Conservation (phyloP, 805 yeast genomes). For the Sugiyamaella lignohabitans region DNA sequence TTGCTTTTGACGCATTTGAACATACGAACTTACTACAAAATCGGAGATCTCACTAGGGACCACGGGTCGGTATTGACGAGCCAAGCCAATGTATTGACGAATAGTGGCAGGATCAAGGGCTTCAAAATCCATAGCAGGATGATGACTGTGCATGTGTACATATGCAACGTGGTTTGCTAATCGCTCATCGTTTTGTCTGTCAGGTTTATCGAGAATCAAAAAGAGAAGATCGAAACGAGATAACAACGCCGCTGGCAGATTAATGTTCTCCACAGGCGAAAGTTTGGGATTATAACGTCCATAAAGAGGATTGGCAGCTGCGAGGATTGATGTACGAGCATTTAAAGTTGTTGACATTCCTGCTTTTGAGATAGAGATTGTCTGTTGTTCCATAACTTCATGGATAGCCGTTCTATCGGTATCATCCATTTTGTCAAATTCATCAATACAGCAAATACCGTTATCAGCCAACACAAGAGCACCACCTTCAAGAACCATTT, state of each 20-base stretch:
- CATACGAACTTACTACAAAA: conserved; percentile 77
- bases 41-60: conserved; percentile 80
- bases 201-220: conserved; percentile 78
- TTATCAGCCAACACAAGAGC: conserved; percentile 95
- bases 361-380: conserved; percentile 94
- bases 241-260: conserved; percentile 90
- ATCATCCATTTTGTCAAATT: conserved; percentile 98
- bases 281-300: conserved; percentile 88
- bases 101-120: conserved; percentile 75
- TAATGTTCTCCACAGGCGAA: conserved; percentile 92
- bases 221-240: conserved; percentile 92
- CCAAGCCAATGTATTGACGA: conserved; percentile 81
- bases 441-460: conserved; percentile 98
- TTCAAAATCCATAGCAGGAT: conserved; percentile 64
- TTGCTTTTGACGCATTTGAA: conserved; percentile 87
- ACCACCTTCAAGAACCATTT: conserved; percentile 97
- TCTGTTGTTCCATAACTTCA: conserved; percentile 99
- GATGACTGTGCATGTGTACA: conserved; percentile 88
- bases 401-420: conserved; percentile 94
- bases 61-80: conserved; percentile 78
- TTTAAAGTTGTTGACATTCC: conserved; percentile 94
- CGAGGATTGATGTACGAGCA: conserved; percentile 90
- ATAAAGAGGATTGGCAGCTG: conserved; percentile 97
- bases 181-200: conserved; percentile 70
- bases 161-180: conserved; percentile 91